These are phyloP conservation scores for Sistotremastrum suecicum DNA, from an alignment of 768 basidiomycete genomes.

Conservation along the genomic window DNA sequence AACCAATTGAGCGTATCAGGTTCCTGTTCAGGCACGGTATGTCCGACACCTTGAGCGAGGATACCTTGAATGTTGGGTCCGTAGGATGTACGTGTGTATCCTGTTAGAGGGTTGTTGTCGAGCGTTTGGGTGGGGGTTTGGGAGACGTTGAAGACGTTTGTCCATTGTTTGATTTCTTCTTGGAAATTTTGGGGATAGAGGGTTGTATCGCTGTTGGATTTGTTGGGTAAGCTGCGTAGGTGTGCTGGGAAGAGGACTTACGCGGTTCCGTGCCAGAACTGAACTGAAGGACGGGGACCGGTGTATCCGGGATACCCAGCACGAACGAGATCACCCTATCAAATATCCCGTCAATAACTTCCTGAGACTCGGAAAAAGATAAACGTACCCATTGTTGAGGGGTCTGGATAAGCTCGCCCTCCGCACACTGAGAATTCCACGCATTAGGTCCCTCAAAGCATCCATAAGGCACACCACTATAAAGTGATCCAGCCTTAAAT, in stretches of 20 bases:
- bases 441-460: slow-evolving; percentile 35
- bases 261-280: slow-evolving; percentile 40
- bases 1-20: slow-evolving; percentile 34
- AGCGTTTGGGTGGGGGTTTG: slow-evolving; percentile 24
- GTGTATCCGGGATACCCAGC: slow-evolving; percentile 41
- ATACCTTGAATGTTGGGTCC: slow-evolving; percentile 38
- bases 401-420: slow-evolving; percentile 28
- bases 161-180: slow-evolving; percentile 43
- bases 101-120: slow-evolving; percentile 27
- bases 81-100: slow-evolving; percentile 34
- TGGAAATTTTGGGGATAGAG: slow-evolving; percentile 35
- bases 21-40: slow-evolving; percentile 36
- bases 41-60: slow-evolving; percentile 30
- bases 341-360: neutral
- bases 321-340: slow-evolving; percentile 29
- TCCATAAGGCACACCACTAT: slow-evolving; percentile 39
- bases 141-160: slow-evolving; percentile 34
- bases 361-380: neutral
- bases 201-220: slow-evolving; percentile 28
- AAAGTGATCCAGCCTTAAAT: slow-evolving; percentile 32
- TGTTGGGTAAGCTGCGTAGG: neutral
- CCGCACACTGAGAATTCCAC: slow-evolving; percentile 35
- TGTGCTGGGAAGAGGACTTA: slow-evolving; percentile 6
- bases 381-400: slow-evolving; percentile 26
- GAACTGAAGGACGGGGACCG: slow-evolving; percentile 35